Conservation (phyloP, 2,329 filamentous ascomycete genomes). For the Alternaria postmessia region DNA sequence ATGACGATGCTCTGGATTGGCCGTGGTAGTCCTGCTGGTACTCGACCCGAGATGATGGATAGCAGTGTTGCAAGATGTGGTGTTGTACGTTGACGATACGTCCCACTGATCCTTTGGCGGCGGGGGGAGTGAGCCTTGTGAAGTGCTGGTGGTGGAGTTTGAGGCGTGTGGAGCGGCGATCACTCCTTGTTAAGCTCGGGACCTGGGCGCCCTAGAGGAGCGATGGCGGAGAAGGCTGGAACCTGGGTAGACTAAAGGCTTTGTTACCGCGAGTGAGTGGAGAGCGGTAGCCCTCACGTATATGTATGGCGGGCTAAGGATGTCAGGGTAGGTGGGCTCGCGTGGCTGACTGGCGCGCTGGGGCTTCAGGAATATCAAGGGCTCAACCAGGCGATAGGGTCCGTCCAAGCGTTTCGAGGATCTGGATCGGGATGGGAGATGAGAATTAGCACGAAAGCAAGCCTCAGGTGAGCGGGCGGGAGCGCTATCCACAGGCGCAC, state of each 20-base stretch:
- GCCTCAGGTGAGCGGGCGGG: constrained; percentile 47
- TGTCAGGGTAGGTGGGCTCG: constrained; percentile 51
- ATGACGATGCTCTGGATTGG: constrained; percentile 36
- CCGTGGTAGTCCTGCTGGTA: constrained; percentile 25
- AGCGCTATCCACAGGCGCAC: constrained; percentile 48
- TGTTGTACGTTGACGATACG: constrained; percentile 44
- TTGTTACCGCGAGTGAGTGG: constrained; percentile 51
- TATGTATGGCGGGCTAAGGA: constrained; percentile 55
- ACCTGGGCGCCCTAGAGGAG: constrained; percentile 54
- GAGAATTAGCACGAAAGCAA: constrained; percentile 44
- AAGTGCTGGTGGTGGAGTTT: constrained; percentile 45
- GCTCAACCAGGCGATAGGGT: constrained; percentile 53
- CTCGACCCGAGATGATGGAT: constrained; percentile 37
- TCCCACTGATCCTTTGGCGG: constrained; percentile 28
- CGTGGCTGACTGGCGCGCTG: constrained; percentile 54
- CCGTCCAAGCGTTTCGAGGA: constrained; percentile 52
- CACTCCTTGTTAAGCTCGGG: constrained; percentile 60
- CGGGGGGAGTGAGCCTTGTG: constrained; percentile 28
- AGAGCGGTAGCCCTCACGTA: constrained; percentile 52
- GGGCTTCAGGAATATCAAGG: constrained; percentile 40
- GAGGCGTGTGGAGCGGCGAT: constrained; percentile 56
- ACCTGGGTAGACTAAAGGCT: constrained; percentile 52
- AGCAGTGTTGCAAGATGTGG: constrained; percentile 43
- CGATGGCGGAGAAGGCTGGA: constrained; percentile 58
- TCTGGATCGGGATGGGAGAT: constrained; percentile 53